phyloP scores from a whole-genome alignment of 1,284 basidiomycete genomes.

The Erythrobasidium hasegawianum region DNA sequence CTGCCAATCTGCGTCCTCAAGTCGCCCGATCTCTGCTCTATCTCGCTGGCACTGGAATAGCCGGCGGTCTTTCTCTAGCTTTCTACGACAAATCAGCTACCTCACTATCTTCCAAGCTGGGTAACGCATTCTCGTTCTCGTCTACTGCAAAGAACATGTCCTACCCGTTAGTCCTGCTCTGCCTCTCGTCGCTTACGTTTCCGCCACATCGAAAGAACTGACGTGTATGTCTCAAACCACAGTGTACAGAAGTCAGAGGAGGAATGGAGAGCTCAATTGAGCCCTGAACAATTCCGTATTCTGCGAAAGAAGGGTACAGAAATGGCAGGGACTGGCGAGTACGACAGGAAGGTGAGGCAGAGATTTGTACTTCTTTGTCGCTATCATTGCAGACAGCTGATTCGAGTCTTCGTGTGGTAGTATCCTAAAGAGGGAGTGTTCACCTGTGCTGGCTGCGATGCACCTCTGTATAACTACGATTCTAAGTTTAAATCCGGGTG shows the following conservation, averaged over 20 bases:
- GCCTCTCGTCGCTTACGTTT: too few species aligned
- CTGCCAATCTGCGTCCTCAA: conserved; percentile 21
- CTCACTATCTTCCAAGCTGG: conserved; percentile 29
- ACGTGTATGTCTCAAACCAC: neutral
- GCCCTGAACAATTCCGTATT: conserved; percentile 40
- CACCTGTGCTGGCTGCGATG: conserved; percentile 49
- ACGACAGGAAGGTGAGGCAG: conserved; percentile 47
- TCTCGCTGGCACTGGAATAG: conserved; percentile 23
- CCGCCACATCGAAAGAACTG: neutral
- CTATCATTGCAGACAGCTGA: too few species aligned
- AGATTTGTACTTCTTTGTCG: too few species aligned
- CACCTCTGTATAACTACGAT: conserved; percentile 47
- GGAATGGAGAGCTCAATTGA: conserved; percentile 31
- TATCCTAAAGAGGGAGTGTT: conserved; percentile 41
- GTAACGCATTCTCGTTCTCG: conserved; percentile 29
- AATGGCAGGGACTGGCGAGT: conserved; percentile 49
- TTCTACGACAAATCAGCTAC: conserved; percentile 11
- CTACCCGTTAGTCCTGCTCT: conserved; percentile 25
- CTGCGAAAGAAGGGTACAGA: conserved; percentile 52
- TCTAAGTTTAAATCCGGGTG: conserved; percentile 52
- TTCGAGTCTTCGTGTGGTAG: too few species aligned
- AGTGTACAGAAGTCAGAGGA: conserved; percentile 30
- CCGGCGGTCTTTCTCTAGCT: conserved; percentile 30
- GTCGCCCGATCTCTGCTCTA: conserved; percentile 20
- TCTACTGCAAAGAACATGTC: conserved; percentile 1